phyloP scores from a whole-genome alignment of 2,329 filamentous ascomycete species.

The Allantophomopsis lycopodina region DNA sequence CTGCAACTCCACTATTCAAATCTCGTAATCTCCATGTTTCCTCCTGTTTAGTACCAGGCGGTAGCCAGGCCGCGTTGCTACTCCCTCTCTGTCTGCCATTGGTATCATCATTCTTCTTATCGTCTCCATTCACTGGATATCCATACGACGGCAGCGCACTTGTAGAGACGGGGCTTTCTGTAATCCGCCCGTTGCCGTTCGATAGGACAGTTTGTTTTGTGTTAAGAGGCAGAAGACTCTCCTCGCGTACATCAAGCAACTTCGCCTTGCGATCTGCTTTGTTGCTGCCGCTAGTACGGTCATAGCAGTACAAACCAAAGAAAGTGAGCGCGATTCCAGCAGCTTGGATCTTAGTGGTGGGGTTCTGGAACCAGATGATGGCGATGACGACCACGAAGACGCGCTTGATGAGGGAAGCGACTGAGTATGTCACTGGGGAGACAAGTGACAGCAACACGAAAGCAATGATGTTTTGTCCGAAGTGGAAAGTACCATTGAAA shows the following conservation, averaged over 20 bases:
- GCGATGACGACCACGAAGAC: conserved; percentile 94
- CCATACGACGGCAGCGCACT: not conserved
- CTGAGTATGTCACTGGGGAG: conserved; percentile 92
- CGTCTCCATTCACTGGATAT: conserved; percentile 10
- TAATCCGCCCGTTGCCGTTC: conserved; percentile 6
- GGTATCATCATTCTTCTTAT: conserved; percentile 33
- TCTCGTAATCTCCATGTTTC: conserved; percentile 54
- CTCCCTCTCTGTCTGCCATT: conserved; percentile 33
- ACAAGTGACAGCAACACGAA: conserved; percentile 88
- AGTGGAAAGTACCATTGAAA: conserved; percentile 96
- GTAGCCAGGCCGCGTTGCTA: conserved; percentile 49
- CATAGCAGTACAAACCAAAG: conserved; percentile 86
- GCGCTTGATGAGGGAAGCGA: conserved; percentile 89
- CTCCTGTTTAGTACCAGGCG: conserved; percentile 72
- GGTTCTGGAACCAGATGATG: conserved; percentile 90
- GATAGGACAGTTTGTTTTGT: conserved; percentile 2
- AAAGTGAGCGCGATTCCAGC: conserved; percentile 83
- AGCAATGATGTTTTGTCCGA: conserved; percentile 88
- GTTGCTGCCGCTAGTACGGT: conserved; percentile 77
- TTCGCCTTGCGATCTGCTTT: conserved; percentile 76
- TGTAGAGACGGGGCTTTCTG: conserved; percentile 15
- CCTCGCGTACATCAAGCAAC: conserved; percentile 36
- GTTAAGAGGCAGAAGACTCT: conserved; percentile 13
- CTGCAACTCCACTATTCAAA: conserved; percentile 1
- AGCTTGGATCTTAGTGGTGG: conserved; percentile 71